Percentiles rank a stretch among this genome's conserved stretches.
Evolutionary conservation across 78 protist species (phyloP).

Genomic region (Dictyostelium intermedium): DNA sequence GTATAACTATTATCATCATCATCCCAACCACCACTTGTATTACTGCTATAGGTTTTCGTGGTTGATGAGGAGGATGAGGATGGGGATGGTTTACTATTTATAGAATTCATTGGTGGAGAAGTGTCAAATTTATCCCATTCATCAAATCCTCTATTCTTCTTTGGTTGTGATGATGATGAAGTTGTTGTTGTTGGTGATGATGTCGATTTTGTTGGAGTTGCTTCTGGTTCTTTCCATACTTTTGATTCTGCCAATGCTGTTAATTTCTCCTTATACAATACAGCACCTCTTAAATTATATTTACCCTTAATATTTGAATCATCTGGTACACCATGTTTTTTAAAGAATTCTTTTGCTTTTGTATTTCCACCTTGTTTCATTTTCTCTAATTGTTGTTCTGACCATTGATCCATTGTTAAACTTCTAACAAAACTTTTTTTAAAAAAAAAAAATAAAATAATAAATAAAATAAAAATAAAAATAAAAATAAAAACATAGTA

Average conservation of each 20-base stretch:
- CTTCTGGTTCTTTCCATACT: conserved; percentile 66
- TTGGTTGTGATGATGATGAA: not conserved
- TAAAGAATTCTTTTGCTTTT: conserved; percentile 73
- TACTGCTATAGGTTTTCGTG: not conserved
- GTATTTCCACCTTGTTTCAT: conserved; percentile 81
- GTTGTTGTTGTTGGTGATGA: not conserved
- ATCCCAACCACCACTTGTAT: not conserved
- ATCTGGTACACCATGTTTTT: conserved; percentile 82
- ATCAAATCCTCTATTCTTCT: not conserved
- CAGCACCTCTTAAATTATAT: conserved; percentile 44
- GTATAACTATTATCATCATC: not conserved
- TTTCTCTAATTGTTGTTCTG: conserved; percentile 64
- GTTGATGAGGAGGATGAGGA: not conserved
- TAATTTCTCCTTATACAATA: conserved; percentile 65
- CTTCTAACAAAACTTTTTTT: conserved; percentile 69
- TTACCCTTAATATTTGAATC: conserved; percentile 34
- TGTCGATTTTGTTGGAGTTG: not conserved
- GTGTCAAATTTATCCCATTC: conserved; percentile 34
- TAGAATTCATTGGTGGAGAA: not conserved
- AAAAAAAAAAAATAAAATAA: not conserved
- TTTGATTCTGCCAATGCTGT: conserved; percentile 38
- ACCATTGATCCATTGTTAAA: conserved; percentile 82
- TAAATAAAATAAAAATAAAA: too few relatives aligned
- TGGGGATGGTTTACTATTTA: not conserved
- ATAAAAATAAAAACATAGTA: too few relatives aligned